Evolutionary conservation across 441 rosid species (phyloP), one percentile per base, ranked within the genome.

Genomic region (Mallotus repandus): DNA sequence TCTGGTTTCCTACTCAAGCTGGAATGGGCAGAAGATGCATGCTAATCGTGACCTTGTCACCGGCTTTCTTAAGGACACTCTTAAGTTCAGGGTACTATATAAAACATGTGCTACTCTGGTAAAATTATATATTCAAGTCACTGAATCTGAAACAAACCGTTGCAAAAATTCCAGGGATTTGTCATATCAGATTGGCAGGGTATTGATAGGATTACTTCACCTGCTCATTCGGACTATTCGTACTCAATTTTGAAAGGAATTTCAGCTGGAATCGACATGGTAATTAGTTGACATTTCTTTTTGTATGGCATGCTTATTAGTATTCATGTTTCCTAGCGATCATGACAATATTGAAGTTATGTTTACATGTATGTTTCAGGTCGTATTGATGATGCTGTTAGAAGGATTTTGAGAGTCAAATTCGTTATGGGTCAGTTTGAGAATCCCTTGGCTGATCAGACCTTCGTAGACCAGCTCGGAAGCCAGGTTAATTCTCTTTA

Each of bases 1-100:
- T 74, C 87, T 90, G 92, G 81, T 87, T 8, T 88, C 92, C 9
- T 87, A 84, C 82, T 88, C 91, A 0, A 88, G 92, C 82, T 87
- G 85, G 95, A 90, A 88, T 53, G 91, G 89, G 22, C 22, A 81
- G 74, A 88, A 86, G 70, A 90, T 90, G 92, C 92, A 87, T 46
- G 83, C 87, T 13, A 85, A 88, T 63, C 82, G 9, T 10, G 79
- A 85, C 10, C 88, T 90, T 71, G 55, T 90, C 82, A 85, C 95
- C 0, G 81, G 74, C 25, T 81, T 84, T 67, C 89, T 88, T 35
- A 90, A 90, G 76, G 76, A 87, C 63, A 83, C 70, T 25, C 78
- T 87, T 56, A 79, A 75, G 29, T 90, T 88, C 79, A 68, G 81
- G 76, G 95, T 88, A 84, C 71, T 11, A 7, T 1, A 11, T 4